Conservation (phyloP, 2,329 filamentous ascomycete genomes). For the Neospermospora avenae region DNA sequence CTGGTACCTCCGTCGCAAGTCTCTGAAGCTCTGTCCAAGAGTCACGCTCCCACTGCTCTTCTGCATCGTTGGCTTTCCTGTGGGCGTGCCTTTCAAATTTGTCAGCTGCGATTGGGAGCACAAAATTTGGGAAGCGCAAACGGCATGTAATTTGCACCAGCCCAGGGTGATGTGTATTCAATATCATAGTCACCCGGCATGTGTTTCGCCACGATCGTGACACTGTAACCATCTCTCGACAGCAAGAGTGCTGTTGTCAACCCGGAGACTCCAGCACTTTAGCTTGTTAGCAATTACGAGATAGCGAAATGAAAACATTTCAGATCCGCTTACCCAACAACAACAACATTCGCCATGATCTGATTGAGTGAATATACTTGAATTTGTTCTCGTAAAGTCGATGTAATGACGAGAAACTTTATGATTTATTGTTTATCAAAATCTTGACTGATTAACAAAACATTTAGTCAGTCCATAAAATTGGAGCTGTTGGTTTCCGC, state of each 20-base stretch:
- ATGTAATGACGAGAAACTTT: not conserved
- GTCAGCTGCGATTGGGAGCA: not conserved
- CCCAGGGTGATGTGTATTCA: slow-evolving; percentile 87
- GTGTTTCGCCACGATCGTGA: slow-evolving; percentile 78
- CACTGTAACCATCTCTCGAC: slow-evolving; percentile 52
- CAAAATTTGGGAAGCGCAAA: slow-evolving; percentile 33
- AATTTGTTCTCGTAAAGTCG: not conserved
- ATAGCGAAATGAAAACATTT: too few relatives aligned
- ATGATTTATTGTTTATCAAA: too few relatives aligned
- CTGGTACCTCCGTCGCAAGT: slow-evolving; percentile 62
- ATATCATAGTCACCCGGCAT: slow-evolving; percentile 93
- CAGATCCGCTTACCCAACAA: slow-evolving; percentile 35
- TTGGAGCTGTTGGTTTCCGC: not conserved
- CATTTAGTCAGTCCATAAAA: not conserved
- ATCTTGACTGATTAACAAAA: too few relatives aligned
- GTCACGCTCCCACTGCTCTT: slow-evolving; percentile 51
- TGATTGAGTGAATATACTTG: not conserved
- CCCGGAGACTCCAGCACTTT: slow-evolving; percentile 61
- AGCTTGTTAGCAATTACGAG: not conserved
- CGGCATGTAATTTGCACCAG: slow-evolving; percentile 77
- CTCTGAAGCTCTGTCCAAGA: slow-evolving; percentile 63
- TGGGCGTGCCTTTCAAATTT: not conserved
- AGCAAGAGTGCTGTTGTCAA: slow-evolving; percentile 62
- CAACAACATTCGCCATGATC: slow-evolving; percentile 37
- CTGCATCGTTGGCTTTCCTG: not conserved